Conservation (phyloP, 2,329 filamentous ascomycete species). For the Aspergillus carbonarius region DNA sequence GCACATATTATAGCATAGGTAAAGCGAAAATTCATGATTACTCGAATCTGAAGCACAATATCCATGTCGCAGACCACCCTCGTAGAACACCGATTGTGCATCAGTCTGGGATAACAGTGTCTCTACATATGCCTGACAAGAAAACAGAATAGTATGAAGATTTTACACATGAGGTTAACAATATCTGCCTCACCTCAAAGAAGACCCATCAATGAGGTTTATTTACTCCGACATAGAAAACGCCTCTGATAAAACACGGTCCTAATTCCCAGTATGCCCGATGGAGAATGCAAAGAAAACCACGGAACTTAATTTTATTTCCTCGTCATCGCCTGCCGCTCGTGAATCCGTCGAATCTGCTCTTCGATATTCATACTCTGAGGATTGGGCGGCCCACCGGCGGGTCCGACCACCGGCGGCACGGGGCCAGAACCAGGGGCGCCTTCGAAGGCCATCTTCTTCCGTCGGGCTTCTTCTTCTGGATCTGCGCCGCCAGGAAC, state of each 20-base stretch:
- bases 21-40: neutral
- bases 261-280: neutral
- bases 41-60: neutral
- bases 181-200: neutral
- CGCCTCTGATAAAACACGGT: constrained; percentile 1
- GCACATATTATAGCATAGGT: constrained; percentile 1
- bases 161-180: neutral
- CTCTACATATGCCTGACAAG: no score
- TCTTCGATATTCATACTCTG: constrained; percentile 73
- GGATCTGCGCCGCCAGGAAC: constrained; percentile 57
- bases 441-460: constrained; percentile 62
- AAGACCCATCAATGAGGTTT: neutral
- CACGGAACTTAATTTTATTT: neutral
- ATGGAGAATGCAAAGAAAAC: neutral
- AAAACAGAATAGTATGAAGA: neutral
- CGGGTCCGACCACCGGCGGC: constrained; percentile 30
- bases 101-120: no score
- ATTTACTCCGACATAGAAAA: constrained; percentile 5
- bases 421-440: constrained; percentile 24
- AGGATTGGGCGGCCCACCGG: constrained; percentile 31
- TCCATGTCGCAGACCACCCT: no score
- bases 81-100: no score
- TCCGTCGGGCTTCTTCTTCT: constrained; percentile 72
- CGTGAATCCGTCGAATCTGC: constrained; percentile 70
- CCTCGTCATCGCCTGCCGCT: constrained; percentile 46